Percentiles rank a stretch among this genome's conserved stretches.
These are phyloP conservation scores for Suhomyces bokatorum DNA, from an alignment of 1,139 yeast genomes.

Conservation along the genomic window DNA sequence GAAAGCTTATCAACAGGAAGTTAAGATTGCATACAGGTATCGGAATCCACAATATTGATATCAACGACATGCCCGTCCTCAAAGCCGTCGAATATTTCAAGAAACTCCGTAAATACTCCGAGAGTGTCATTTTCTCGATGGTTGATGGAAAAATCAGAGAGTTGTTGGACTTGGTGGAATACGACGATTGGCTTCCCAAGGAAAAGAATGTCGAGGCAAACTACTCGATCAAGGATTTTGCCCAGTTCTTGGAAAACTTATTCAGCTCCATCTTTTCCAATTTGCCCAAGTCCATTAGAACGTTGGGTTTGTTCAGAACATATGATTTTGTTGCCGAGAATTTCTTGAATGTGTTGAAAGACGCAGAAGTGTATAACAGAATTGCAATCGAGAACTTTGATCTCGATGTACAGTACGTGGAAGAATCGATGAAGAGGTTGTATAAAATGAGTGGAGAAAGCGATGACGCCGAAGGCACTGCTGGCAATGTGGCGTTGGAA, in stretches of 20 bases:
- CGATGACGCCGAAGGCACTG: constrained; percentile 21
- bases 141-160: constrained; percentile 79
- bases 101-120: constrained; percentile 70
- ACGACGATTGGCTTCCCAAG: constrained; percentile 69
- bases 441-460: constrained; percentile 23
- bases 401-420: constrained; percentile 43
- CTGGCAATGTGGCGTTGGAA: constrained; percentile 37
- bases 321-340: constrained; percentile 82
- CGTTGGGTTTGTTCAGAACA: constrained; percentile 78
- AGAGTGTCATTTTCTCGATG: constrained; percentile 74
- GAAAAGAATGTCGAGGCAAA: constrained; percentile 62
- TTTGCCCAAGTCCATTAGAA: constrained; percentile 74
- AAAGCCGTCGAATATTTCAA: constrained; percentile 53
- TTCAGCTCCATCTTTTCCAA: constrained; percentile 85
- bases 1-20: constrained; percentile 43
- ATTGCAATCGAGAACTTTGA: constrained; percentile 47
- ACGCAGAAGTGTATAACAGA: constrained; percentile 40
- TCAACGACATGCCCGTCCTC: constrained; percentile 41
- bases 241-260: constrained; percentile 82
- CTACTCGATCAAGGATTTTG: constrained; percentile 77
- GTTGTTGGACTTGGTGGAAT: constrained; percentile 80
- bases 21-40: constrained; percentile 55
- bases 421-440: constrained; percentile 39
- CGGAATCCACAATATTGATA: constrained; percentile 41
- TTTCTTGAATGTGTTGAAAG: constrained; percentile 60